Evolutionary conservation across 140 eudicot species (phyloP).

Genomic region (Stevia rebaudiana): DNA sequence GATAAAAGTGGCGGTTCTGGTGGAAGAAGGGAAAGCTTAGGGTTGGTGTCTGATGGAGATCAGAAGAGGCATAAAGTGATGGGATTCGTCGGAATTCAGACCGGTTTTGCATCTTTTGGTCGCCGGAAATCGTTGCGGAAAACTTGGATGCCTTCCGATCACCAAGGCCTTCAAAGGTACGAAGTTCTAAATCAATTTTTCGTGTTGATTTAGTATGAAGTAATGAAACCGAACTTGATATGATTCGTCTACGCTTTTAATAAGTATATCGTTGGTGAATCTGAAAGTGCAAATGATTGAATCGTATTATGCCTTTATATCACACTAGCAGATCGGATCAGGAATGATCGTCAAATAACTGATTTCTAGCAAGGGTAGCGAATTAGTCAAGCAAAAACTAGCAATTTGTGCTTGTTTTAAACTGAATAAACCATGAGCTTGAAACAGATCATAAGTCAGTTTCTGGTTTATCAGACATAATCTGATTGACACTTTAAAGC

Average conservation of each 20-base stretch:
- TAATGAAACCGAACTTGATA: neutral
- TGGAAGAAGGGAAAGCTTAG: constrained; percentile 6
- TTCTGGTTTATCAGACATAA: neutral
- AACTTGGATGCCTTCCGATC: constrained; percentile 94
- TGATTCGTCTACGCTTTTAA: neutral
- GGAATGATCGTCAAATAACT: neutral
- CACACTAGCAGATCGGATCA: constrained; percentile 17
- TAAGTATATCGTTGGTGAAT: constrained; percentile 2
- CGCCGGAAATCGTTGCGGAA: constrained; percentile 64
- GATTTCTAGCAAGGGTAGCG: neutral
- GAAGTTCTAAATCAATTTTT: neutral
- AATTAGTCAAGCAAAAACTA: neutral
- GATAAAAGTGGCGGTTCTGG: constrained; percentile 33
- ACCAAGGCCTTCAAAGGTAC: constrained; percentile 71
- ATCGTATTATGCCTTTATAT: neutral
- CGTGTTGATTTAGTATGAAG: neutral
- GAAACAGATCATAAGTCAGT: neutral
- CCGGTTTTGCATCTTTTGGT: constrained; percentile 74
- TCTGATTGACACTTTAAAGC: neutral
- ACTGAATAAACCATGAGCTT: neutral
- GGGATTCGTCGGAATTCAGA: constrained; percentile 93
- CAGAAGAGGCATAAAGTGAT: constrained; percentile 61
- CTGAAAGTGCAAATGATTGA: neutral
- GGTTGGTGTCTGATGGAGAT: constrained; percentile 30
- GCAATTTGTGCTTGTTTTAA: neutral